A percentile compares a stretch with the other conserved stretches of the same genome.
phyloP scores from a whole-genome alignment of 2,329 filamentous ascomycete species.

The Botrytis porri region DNA sequence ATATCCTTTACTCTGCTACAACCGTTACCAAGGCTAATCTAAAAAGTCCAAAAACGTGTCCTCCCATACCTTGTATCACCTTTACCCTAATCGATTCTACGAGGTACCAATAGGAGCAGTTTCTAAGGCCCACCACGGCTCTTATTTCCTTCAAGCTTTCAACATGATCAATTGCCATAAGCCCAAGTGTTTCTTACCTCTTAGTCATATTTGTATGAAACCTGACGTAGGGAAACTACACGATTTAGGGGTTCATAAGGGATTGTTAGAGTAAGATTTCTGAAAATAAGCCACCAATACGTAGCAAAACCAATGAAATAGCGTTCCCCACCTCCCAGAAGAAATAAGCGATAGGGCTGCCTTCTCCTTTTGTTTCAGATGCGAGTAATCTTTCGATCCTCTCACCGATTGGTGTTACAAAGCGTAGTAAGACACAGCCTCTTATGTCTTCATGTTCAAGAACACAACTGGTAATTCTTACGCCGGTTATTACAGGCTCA shows the following conservation, averaged over 20 bases:
- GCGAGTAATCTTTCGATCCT: not conserved
- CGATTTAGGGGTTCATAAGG: not conserved
- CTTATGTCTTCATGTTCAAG: not conserved
- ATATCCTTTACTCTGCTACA: not conserved
- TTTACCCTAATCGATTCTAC: not conserved
- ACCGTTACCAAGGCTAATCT: not conserved
- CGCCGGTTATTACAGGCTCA: not conserved
- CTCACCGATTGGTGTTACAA: not conserved
- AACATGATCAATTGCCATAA: not conserved
- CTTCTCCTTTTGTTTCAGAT: constrained; percentile 3
- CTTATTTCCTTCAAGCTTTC: not conserved
- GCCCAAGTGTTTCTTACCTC: not conserved
- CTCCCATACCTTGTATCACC: not conserved
- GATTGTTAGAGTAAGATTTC: not conserved
- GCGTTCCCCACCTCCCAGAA: not conserved
- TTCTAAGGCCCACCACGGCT: too few species aligned
- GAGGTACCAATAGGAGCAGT: not conserved
- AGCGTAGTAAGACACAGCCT: not conserved
- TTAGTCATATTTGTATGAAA: not conserved
- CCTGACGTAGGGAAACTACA: not conserved
- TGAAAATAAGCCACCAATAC: not conserved
- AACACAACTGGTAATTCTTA: not conserved
- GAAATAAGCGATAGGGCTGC: constrained; percentile 13
- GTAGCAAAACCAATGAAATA: not conserved
- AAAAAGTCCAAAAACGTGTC: not conserved